Conservation (phyloP, 2,329 filamentous ascomycete species). For the Fusarium caatingaense region DNA sequence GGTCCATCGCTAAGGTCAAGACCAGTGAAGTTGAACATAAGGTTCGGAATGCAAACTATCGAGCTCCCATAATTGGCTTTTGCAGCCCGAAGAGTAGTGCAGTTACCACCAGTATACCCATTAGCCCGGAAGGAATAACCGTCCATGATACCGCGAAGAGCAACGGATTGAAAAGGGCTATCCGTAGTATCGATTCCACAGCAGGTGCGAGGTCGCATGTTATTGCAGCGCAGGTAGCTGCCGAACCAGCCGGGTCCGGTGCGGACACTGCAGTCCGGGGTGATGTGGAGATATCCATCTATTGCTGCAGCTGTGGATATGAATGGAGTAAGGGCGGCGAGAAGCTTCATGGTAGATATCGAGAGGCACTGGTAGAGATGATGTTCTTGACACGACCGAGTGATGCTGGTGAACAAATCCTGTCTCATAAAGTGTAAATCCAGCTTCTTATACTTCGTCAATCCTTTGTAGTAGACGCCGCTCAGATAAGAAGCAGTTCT, state of each 20-base stretch:
- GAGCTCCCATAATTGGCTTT: no score
- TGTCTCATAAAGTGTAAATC: no score
- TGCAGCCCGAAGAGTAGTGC: not conserved
- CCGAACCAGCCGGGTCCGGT: not conserved
- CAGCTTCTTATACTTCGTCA: not conserved
- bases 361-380: not conserved
- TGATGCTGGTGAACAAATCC: not conserved
- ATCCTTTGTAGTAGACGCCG: no score
- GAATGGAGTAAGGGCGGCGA: no score
- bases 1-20: no score
- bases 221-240: not conserved
- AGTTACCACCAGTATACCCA: not conserved
- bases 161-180: not conserved
- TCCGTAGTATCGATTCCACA: not conserved
- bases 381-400: rapidly evolving
- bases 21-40: not conserved
- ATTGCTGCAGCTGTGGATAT: not conserved
- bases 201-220: not conserved
- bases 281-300: not conserved
- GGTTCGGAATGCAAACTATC: no score
- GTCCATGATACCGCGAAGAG: not conserved
- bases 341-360: not conserved
- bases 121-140: rapidly evolving
- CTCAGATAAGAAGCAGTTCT: no score
- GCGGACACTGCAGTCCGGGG: not conserved